Evolutionary conservation across 108 stramenopile genomes (phyloP), one percentile per base, ranked within the genome.

Genomic region (Conticribra guillardii): DNA sequence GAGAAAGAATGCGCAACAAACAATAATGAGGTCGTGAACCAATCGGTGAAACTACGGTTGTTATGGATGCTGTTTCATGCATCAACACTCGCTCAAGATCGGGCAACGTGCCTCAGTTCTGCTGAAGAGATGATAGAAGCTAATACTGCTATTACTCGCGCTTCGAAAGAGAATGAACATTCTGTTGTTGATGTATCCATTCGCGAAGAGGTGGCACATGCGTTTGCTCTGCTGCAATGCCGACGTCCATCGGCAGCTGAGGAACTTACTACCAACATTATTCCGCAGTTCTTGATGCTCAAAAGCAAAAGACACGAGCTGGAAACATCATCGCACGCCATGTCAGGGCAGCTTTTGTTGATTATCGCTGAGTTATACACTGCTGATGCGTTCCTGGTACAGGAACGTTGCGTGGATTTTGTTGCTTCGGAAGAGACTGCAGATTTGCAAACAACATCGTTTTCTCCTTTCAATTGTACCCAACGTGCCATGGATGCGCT

Each of bases 31-130:
- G 29, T 16, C 18, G 16, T 33, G 9, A 31, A 50, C 47, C n/a
- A 28, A 15, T 3, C 27, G 50, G 23, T 28, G 3, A 64, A 48
- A 48, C 63, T 44, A 4, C 50, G 51, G n/a, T 34, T 72, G 22
- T 60, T 81, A 2, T 81, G 80, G 80, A 77, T 59, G 71, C n/a
- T 77, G 31, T 81, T 72, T 41, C 64, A 81, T 48, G 63, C 70
- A 15, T 76, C 80, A 27, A 73, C 76, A 19, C 17, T 77, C 7
- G 61, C 75, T 0, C 53, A 57, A 58, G 80, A 81, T 27, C 66
- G 75, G 64, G 64, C 58, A n/a, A 81, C 75, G 2, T 81, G 80
- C 34, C 70, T 77, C 34, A 57, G 30, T 41, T 14, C 51, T 18
- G 51, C 64, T 16, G 80, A 81, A 31, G 57, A 74, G 56, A 33